These are phyloP conservation scores for Fraxinus angustifolia DNA, from an alignment of 305 asterid species.

Conservation along the genomic window DNA sequence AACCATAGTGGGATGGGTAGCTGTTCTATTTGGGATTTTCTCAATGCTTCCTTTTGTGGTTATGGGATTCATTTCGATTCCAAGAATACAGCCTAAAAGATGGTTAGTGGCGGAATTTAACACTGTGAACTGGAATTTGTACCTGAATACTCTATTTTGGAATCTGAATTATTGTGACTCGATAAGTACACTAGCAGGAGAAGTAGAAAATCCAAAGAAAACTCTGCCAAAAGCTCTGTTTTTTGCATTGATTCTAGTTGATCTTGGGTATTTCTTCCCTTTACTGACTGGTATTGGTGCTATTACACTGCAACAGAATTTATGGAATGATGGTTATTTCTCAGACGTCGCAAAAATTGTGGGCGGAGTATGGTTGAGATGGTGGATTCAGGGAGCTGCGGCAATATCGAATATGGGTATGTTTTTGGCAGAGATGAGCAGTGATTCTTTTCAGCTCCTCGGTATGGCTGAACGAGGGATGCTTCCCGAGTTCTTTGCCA, in stretches of 20 bases:
- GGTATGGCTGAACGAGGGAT: conserved; percentile 95
- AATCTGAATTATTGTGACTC: conserved; percentile 88
- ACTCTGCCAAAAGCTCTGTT: conserved; percentile 67
- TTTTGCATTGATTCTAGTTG: conserved; percentile 62
- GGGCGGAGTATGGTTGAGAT: conserved; percentile 77
- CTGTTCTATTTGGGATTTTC: conserved; percentile 59
- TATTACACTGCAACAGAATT: conserved; percentile 48
- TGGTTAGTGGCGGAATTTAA: conserved; percentile 64
- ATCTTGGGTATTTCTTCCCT: conserved; percentile 59
- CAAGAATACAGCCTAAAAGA: conserved; percentile 57
- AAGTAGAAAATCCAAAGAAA: conserved; percentile 63
- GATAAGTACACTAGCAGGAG: conserved; percentile 71
- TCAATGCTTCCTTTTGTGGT: conserved; percentile 71
- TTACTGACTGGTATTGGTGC: conserved; percentile 65
- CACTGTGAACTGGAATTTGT: conserved; percentile 63
- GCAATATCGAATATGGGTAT: conserved; percentile 81
- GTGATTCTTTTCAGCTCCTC: conserved; percentile 81
- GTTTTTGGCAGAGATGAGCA: conserved; percentile 86
- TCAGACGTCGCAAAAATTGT: conserved; percentile 59
- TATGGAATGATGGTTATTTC: conserved; percentile 81
- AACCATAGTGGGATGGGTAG: conserved; percentile 73
- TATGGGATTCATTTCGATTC: conserved; percentile 71
- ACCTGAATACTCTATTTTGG: conserved; percentile 79
- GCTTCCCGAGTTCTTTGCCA: conserved; percentile 76
- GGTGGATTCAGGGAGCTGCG: conserved; percentile 81